Evolutionary conservation across 2,329 filamentous ascomycete species (phyloP), one percentile per base, ranked within the genome.

Genomic region (Cercospora berteroae): DNA sequence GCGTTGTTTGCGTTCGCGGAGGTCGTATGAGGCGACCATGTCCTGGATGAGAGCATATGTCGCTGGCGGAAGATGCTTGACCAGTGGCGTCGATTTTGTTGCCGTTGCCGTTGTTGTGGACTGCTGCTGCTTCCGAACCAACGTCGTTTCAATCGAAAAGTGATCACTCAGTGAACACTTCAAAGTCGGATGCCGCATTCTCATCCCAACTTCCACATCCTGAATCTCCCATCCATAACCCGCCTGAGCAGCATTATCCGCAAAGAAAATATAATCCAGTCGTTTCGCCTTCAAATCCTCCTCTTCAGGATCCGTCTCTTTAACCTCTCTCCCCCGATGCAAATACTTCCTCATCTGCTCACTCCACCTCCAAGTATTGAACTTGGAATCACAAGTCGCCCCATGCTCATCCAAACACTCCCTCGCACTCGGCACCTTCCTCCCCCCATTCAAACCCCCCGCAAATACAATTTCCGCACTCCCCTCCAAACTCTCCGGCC

Each of bases 331-430:
- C 0, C 89, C 89, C 56, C 87, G 86, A 16, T 86, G 86, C 2
- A 96, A 82, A 5, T 84, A 84, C 74, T 90, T 90, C 78, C 88
- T 90, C 74, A 91, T 84, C 16, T 82, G 82, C 74, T 91, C 88
- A 66, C 88, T 84, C 94, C 94, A 98, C 52, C 94, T 86, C 95
- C 95, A 99, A 3, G 94, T 97, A 79, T 98, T 98, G 75, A 91
- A 88, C 9, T 88, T 87, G 66, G 89, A 90, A 77, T 97, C 92
- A 74, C 93, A 97, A 1, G 95, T 96, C 25, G 90, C 88, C 25
- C 95, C 95, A 77, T 97, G 96, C 73, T 90, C 87, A 9, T 81
- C 77, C 13, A 97, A 81, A 80, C 96, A 97, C 80, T 88, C 90
- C 62, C 89, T 86, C 3, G 92, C 93, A 0, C 87, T 90, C 0